phyloP scores from a whole-genome alignment of 177 flowering plant species.

The Vitis hybrid region DNA sequence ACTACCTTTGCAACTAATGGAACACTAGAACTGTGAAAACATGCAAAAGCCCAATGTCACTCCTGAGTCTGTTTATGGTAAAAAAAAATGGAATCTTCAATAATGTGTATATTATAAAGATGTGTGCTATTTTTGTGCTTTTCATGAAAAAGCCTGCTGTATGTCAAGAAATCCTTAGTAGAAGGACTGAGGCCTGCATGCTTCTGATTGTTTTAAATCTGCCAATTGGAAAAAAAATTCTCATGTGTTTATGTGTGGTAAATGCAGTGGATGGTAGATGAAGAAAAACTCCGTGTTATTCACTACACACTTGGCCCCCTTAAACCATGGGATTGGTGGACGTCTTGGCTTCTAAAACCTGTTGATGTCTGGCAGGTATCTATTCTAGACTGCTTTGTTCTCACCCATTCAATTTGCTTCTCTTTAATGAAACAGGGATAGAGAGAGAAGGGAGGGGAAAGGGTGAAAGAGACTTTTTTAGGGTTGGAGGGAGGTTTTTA shows the following conservation, averaged over 20 bases:
- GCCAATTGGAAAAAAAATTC: not conserved
- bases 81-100: too few relatives aligned
- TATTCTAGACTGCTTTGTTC: conserved; percentile 5
- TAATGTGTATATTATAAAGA: too few relatives aligned
- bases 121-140: too few relatives aligned
- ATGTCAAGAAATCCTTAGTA: too few relatives aligned
- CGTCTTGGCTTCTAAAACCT: conserved; percentile 96
- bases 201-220: not conserved
- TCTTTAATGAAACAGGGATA: not conserved
- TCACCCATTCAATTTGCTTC: not conserved
- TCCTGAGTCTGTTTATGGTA: too few relatives aligned
- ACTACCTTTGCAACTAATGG: too few relatives aligned
- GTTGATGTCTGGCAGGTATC: conserved; percentile 99
- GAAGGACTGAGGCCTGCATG: too few relatives aligned
- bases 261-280: conserved; percentile 98
- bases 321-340: conserved; percentile 99
- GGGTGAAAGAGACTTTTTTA: too few relatives aligned
- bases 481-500: too few relatives aligned
- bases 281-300: conserved; percentile 80
- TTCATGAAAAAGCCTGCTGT: too few relatives aligned
- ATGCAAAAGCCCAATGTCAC: too few relatives aligned
- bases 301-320: conserved; percentile 99
- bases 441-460: not conserved
- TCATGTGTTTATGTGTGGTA: conserved; percentile 18
- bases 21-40: too few relatives aligned